Percentiles rank a stretch among this genome's conserved stretches.
Evolutionary conservation across 2,329 filamentous ascomycete genomes (phyloP).

Genomic region (Paracamarosporium sp.): DNA sequence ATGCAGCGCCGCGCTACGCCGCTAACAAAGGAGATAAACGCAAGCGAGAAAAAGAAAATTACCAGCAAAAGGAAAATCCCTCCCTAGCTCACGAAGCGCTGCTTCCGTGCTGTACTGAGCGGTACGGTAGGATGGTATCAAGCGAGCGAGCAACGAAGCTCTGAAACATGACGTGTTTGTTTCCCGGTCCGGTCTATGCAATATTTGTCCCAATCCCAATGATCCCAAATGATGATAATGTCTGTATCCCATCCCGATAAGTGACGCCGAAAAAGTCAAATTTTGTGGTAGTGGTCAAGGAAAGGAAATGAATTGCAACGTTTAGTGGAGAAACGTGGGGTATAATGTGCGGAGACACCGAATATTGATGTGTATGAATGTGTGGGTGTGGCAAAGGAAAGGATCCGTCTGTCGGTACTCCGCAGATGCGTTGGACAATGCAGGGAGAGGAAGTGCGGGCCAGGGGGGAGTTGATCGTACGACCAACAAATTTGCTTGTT

Average conservation of each 20-base stretch:
- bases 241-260: not conserved
- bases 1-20: too few relatives aligned
- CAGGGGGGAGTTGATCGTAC: constrained; percentile 1
- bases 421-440: not conserved
- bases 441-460: not conserved
- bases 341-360: constrained; percentile 6
- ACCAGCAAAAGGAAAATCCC: not conserved
- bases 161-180: not conserved
- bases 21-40: not conserved
- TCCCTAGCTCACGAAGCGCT: not conserved
- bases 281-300: not conserved
- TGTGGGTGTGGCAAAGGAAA: constrained; percentile 1
- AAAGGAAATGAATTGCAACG: too few relatives aligned
- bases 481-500: not conserved
- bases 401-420: not conserved
- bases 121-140: too few relatives aligned
- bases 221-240: too few relatives aligned
- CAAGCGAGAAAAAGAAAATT: not conserved
- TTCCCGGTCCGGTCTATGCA: constrained; percentile 5
- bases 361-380: too few relatives aligned
- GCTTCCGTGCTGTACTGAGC: not conserved
- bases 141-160: constrained; percentile 10
- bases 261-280: constrained; percentile 2
- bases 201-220: constrained; percentile 6
- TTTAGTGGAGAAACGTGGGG: not conserved